Percentiles rank a stretch among this genome's conserved stretches.
Evolutionary conservation across 1,139 yeast species (phyloP).

Genomic region (Lodderomyces beijingensis): DNA sequence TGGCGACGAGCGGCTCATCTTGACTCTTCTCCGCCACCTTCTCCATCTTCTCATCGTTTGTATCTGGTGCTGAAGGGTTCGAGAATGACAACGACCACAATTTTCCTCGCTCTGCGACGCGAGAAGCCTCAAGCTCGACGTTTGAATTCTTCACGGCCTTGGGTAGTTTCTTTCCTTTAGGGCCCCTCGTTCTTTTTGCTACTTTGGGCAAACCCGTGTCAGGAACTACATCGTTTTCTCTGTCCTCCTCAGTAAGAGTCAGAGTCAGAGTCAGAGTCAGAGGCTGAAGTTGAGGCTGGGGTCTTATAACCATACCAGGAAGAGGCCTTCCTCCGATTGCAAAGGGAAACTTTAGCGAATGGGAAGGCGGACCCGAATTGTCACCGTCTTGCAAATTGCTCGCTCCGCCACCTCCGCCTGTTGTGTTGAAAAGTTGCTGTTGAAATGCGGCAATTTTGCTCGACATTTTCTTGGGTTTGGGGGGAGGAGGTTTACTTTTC

Average conservation of each 20-base stretch:
- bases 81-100: no score
- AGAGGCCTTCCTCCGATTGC: constrained; percentile 50
- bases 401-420: background rate
- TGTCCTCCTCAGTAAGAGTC: constrained; percentile 3
- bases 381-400: background rate
- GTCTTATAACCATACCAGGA: constrained; percentile 60
- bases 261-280: no score
- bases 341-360: constrained; percentile 41
- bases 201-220: background rate
- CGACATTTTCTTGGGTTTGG: constrained; percentile 70
- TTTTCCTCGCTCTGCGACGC: constrained; percentile 28
- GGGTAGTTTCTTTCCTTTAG: constrained; percentile 75
- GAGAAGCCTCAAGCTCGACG: constrained; percentile 27
- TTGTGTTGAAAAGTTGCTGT: constrained; percentile 26
- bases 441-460: constrained; percentile 78
- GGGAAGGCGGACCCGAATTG: background rate
- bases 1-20: no score
- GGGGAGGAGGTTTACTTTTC: constrained; percentile 58
- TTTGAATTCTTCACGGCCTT: constrained; percentile 47
- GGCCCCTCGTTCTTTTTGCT: constrained; percentile 60
- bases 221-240: constrained; percentile 1
- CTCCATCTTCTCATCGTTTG: no score
- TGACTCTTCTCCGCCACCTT: no score
- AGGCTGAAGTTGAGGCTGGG: constrained; percentile 8
- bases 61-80: no score